These are phyloP conservation scores for Allium fistulosum DNA, from an alignment of 106 monocot species.

Conservation along the genomic window DNA sequence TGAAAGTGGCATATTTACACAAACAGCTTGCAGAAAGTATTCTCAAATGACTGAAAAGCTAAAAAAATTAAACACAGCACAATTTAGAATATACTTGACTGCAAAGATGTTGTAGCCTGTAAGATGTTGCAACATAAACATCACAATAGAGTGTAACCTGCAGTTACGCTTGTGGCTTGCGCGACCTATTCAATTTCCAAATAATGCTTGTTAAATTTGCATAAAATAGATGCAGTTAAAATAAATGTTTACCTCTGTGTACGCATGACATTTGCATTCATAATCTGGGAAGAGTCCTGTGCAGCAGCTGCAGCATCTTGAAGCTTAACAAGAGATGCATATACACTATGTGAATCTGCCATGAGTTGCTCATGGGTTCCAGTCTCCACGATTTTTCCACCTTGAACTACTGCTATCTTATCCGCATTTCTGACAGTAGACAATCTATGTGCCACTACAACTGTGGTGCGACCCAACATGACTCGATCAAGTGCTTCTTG, in stretches of 20 bases:
- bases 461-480: constrained; percentile 72
- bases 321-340: constrained; percentile 61
- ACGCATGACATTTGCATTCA: constrained; percentile 23
- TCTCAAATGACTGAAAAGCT: too few species aligned
- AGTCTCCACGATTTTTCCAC: constrained; percentile 57
- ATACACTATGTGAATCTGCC: constrained; percentile 35
- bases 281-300: constrained; percentile 16
- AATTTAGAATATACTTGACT: too few species aligned
- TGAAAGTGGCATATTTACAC: too few species aligned
- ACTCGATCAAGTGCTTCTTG: constrained; percentile 78
- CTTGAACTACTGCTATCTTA: constrained; percentile 56
- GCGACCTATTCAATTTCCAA: too few species aligned
- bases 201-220: too few species aligned
- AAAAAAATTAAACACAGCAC: too few species aligned
- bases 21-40: too few species aligned
- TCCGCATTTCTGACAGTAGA: constrained; percentile 77
- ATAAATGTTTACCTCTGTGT: constrained; percentile 43
- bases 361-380: constrained; percentile 91
- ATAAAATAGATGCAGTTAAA: not conserved
- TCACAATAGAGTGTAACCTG: too few species aligned
- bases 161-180: too few species aligned
- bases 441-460: constrained; percentile 59
- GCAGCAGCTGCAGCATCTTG: constrained; percentile 48
- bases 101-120: too few species aligned
- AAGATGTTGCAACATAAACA: too few species aligned